phyloP scores from a whole-genome alignment of 2,329 filamentous ascomycete genomes.

The Aquanectria penicillioides region DNA sequence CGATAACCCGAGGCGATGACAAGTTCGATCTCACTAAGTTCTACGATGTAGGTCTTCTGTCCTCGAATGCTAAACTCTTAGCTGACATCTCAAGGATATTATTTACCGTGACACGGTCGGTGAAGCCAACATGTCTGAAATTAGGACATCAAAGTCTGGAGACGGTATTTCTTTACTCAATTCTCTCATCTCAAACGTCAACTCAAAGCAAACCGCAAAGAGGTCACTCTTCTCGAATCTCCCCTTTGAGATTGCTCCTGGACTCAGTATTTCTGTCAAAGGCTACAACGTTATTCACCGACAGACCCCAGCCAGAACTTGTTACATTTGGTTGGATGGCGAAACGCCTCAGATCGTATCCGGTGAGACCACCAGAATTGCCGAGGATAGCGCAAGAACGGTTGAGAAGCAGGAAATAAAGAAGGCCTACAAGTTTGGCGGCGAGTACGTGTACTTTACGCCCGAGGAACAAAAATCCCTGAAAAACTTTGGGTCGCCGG shows the following conservation, averaged over 20 bases:
- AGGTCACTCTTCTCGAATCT: constrained; percentile 87
- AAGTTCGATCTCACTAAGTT: constrained; percentile 87
- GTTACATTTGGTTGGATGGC: constrained; percentile 89
- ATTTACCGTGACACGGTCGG: constrained; percentile 83
- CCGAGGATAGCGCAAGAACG: constrained; percentile 79
- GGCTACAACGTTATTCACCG: constrained; percentile 90
- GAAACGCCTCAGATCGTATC: constrained; percentile 84
- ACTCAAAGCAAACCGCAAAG: constrained; percentile 87
- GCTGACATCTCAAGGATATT: constrained; percentile 71
- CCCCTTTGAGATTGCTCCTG: constrained; percentile 87
- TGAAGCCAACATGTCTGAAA: constrained; percentile 65
- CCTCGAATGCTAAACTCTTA: not conserved
- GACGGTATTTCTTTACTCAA: constrained; percentile 83
- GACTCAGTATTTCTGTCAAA: constrained; percentile 87
- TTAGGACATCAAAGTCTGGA: constrained; percentile 72
- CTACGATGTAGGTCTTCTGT: constrained; percentile 75
- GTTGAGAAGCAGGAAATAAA: constrained; percentile 85
- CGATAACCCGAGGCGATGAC: constrained; percentile 76
- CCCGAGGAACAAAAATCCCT: constrained; percentile 84
- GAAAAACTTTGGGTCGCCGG: constrained; percentile 81
- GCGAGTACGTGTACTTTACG: constrained; percentile 86
- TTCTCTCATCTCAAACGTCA: constrained; percentile 86
- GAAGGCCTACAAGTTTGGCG: constrained; percentile 96
- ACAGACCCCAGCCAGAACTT: constrained; percentile 82
- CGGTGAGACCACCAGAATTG: constrained; percentile 77